Base-by-base conservation (phyloP, 2,329 filamentous ascomycete genomes). In the Microsporum audouinii region DNA sequence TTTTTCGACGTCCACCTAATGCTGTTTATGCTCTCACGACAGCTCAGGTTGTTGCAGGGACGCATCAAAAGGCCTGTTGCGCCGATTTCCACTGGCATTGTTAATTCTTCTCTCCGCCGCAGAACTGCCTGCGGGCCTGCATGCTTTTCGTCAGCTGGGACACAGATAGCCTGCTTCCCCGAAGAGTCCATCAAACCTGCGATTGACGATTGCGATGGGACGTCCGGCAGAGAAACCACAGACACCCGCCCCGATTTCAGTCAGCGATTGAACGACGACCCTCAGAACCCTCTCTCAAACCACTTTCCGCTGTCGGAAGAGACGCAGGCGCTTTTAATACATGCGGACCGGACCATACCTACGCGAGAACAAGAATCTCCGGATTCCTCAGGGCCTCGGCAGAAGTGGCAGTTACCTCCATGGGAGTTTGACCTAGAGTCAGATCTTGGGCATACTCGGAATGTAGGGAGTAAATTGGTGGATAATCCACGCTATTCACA, bases 381-480 rank as follows among this genome's bases (percentile, higher is more conserved):
- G 12, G 51, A 38, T 17, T 36, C 17, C 8, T 23, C 51, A 7
- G 31, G 17, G 12, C 31, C 2, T 34, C 33, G 1, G 31, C 33
- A 23, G 51, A 31, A 12, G 7, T 59, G 36, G 47, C n/a, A 7
- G 33, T 59, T 34, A 34, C 67, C 73, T 61, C 65, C 69, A 7
- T 70, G 74, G 17, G 71, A 62, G 60, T 64, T 78, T 12, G 71
- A 76, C 27, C 73, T 71, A 58, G 75, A 78, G 65, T 77, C 76
- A 7, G 71, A 77, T 57, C 64, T 78, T 27, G 73, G 73, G 41
- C 70, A 74, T 62, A 68, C 64, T 49, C 61, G 67, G 36, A 66
- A 68, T n/a, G 64, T 73, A 58, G 73, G 74, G 39, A 68, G 66
- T 27, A 73, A 74, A 47, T 64, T 78, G 34, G 67, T 77, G 34